Base-by-base conservation (phyloP, 2,329 filamentous ascomycete species). In the Fusarium domesticum region DNA sequence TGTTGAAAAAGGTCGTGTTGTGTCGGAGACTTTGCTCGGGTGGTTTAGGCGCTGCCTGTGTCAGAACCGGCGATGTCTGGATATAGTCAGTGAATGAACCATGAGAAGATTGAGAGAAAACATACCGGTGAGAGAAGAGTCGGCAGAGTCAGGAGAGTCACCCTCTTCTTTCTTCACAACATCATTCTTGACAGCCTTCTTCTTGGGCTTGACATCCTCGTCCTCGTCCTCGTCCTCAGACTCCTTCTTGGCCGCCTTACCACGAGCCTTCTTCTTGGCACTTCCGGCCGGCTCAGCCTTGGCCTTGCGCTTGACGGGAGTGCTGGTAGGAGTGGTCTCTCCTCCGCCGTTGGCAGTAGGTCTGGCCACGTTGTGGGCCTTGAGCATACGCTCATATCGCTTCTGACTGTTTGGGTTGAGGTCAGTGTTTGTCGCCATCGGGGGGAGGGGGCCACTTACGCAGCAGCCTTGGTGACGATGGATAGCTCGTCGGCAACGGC, bases 381-480 rank as follows among this genome's bases (percentile, higher is more conserved):
- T 83, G 66, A 84, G 71, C 60, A 87, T 73, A 23, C 83, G 77
- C 64, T 84, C 80, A 57, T 84, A 87, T 54, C 83, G 72, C 66
- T 87, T 87, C 50, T 81, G 77, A 2, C 84, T 87, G 57, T 48
- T 44, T 15, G 6, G 23, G 23, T 14, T 30, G 18, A 37, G 16
- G 36, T 45, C 19, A 44, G 33, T 28, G 35, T 36, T 25, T 33
- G 28, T 2, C 17, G 25, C 18, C 12, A 7, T 7, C 2, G 12
- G 5, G 18, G 20, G 33, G 11, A 16, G 15, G 12, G 12, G 2
- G 33, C 18, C 15, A 77, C 84, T 74, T 75, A 88, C 85, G 84
- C 84, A 17, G 85, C 85, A 12, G 77, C 83, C 65, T 85, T 85
- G 64, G 68, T 73, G 25, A 83, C 73, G 30, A 88, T 84, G 17